Percentiles rank a stretch among this genome's conserved stretches.
Evolutionary conservation across 306 rosid species (phyloP).

Genomic region (Psophocarpus tetragonolobus): DNA sequence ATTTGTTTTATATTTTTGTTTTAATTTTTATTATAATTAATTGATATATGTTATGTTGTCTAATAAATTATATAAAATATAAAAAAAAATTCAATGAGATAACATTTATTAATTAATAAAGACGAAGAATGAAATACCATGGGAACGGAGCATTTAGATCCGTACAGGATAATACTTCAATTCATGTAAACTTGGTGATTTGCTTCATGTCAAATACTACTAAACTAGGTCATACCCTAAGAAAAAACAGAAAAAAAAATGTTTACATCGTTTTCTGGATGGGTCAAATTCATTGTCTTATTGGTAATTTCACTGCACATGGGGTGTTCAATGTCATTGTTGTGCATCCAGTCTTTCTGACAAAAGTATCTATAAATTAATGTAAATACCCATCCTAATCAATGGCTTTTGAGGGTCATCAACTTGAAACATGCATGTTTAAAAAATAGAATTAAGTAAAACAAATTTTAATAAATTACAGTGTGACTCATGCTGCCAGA

Average conservation of each 20-base stretch:
- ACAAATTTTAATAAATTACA: neutral
- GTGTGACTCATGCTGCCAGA: neutral
- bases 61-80: too few relatives aligned
- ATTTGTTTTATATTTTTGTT: too few relatives aligned
- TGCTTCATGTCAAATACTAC: neutral
- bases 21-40: too few relatives aligned
- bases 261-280: neutral
- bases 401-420: neutral
- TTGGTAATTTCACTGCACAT: constrained; percentile 16
- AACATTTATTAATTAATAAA: too few relatives aligned
- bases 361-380: constrained; percentile 21
- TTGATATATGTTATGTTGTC: too few relatives aligned
- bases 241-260: neutral
- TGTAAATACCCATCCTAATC: constrained; percentile 12
- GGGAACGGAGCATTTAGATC: too few relatives aligned
- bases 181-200: neutral
- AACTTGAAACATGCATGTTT: neutral
- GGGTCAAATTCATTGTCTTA: constrained; percentile 10
- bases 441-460: neutral
- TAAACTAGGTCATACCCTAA: neutral
- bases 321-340: constrained; percentile 21
- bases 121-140: too few relatives aligned
- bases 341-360: neutral
- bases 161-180: neutral
- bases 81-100: too few relatives aligned